Base-by-base conservation (phyloP, 768 basidiomycete genomes). In the Phanerochaete carnosa region DNA sequence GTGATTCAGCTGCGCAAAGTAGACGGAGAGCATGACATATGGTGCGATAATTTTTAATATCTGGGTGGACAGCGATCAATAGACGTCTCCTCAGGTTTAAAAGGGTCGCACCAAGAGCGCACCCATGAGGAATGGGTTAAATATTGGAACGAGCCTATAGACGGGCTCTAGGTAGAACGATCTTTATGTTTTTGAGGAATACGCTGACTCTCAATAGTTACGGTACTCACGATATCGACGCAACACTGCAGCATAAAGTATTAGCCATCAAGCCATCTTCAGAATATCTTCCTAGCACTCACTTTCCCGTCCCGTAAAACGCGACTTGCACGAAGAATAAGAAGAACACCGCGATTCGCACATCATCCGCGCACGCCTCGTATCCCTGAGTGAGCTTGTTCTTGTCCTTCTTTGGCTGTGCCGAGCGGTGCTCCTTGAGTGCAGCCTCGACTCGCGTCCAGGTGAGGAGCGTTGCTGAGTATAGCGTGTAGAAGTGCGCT, bases 151-250 rank as follows among this genome's bases (percentile, higher is more conserved):
- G 16, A 95, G 79, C 19, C 92, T 88, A 67, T 93, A 94, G 7
- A 94, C 92, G 2, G 93, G 92, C 43, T 88, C 92, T 22, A 94
- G 79, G 71, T 95, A 94, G 73, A 94, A 94, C 2, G 90, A 91
- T 19, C 85, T 88, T 49, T 29, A 32, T 8, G 16, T 25, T 7
- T 57, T 23, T 57, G 1, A 29, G 19, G 3, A 33, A 1, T 16
- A 19, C 30, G 30, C 28, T 12, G 13, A 11, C 8, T 9, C 4
- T 13, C 28, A 8, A 35, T 60, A 57, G 56, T 26, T 46, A 32
- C 2, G 30, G 26, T 5, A 78, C 87, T 66, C 64, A 90, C 85
- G 91, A 89, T 68, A 93, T 92, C 11, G 89, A 90, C n/a, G 89
- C 88, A 50, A 91, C 86, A 65, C 89, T 93, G 58, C 30, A 26